Evolutionary conservation across 2,329 filamentous ascomycete genomes (phyloP), one percentile per base, ranked within the genome.

Genomic region (Emergomyces africanus): DNA sequence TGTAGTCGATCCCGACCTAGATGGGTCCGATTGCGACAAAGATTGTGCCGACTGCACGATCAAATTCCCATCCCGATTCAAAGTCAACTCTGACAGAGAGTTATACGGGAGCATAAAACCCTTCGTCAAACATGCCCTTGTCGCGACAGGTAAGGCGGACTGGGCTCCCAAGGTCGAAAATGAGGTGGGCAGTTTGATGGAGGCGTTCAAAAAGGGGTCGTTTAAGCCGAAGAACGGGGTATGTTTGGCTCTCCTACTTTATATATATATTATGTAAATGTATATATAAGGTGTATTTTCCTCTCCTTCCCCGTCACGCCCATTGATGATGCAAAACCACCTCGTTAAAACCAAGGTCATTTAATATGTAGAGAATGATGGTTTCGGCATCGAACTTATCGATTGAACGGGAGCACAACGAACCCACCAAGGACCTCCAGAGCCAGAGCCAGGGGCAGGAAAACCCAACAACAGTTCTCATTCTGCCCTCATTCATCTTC

Each of bases 101-200:
- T 75, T 97, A 54, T 97, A 95, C 70, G 92, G 92, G 0, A 80
- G 87, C 60, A 82, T 96, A 63, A 88, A 90, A 69, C 89, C 85
- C 42, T 97, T 89, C 87, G 85, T 83, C 67, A 92, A 90, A 28
- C 94, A 99, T 74, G 71, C 96, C 63, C 77, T 99, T 35, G 90
- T 97, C 18, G 94, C 89, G 30, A 99, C 94, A 15, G 89, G 90
- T 61, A 96, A 96, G 81, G 81, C 86, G 28, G 94, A 99, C 74
- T 99, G 94, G 94, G 87, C 91, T 68, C 77, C 89, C 60, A 87
- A 95, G 75, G 89, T 96, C 48, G 84, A 83, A 59, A 88, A 96
- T 69, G 92, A 96, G 77, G 85, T 88, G 73, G 88, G 87, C 5
- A 90, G 86, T 69, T 80, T 92, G 41, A 92, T 92, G 88, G 79